Base-by-base conservation (phyloP, 2,329 filamentous ascomycete species). In the Aureobasidium sp. region DNA sequence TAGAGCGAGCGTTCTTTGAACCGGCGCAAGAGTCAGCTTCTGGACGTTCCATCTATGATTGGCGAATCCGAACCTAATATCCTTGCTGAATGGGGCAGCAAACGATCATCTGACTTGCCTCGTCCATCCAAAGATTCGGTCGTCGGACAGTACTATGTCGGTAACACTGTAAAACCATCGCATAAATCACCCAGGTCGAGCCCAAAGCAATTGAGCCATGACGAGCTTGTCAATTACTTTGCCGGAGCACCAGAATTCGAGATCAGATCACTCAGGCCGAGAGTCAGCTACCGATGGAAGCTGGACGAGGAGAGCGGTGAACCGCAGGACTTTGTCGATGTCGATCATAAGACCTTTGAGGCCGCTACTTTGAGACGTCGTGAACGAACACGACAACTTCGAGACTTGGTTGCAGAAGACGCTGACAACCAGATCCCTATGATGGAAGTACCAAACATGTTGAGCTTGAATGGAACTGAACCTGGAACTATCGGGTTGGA, bases 391-490 rank as follows among this genome's bases (percentile, higher is more conserved):
- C 47, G 55, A 39, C 55, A 42, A 42, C 42, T 53, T 44, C 32
- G 47, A 23, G 57, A 42, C 23, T 26, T 59, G 44, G 46, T 50
- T 9, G 56, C 32, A n/a, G 44, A 61, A 32, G 59, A 51, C 17
- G 62, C 26, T 26, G 27, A 23, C 20, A 27, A 39, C 9, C 57
- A 51, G 17, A 51, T 51, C 6, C 57, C 57, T 26, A 46, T 69
- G 34, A 37, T 76, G 55, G 78, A 81, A 66, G 71, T 79, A 1
- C 79, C 79, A 0, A 80, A 78, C 62, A 80, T 81, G 79, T 70
- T 79, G 4, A 74, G 72, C 20, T 71, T 73, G 15, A 75, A 76
- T 23, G 78, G 77, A 7, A 71, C 72, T 29, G 79, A 80, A 63
- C 73, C 74, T 0, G 79, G 79, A 0, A 78, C 77, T 1, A 68